Base-by-base conservation (phyloP, 345 rosid genomes). In the Atalantia buxifolia region DNA sequence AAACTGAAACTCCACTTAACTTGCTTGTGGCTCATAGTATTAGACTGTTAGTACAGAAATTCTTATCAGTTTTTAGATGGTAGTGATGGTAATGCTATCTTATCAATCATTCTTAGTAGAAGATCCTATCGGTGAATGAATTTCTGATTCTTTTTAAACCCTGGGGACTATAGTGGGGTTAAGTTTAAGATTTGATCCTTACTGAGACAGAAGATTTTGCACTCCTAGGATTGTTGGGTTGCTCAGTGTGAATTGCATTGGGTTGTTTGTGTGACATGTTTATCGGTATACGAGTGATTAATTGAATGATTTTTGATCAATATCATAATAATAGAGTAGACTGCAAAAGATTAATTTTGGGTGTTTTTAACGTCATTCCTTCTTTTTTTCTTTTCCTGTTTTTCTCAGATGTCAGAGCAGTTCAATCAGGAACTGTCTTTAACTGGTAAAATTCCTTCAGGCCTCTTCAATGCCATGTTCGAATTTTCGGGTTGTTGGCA, bases 401-500 rank as follows among this genome's bases (percentile, higher is more conserved):
- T 66, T 80, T 40, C 62, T 5, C 82, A 95, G 99, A 95, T 95
- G 99, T 88, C 99, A 30, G 99, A 93, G 90, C 97, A 93, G 81
- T 93, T 95, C 85, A 95, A 95, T 82, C 98, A 90, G 74, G 99
- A 93, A 76, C 79, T 91, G 74, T 91, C 97, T 78, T 74, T 92
- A 81, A 89, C 92, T 56, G 99, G 99, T 74, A 91, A 92, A 89
- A 92, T 93, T 72, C 99, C 99, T 2, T 93, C 98, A 0, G 99
- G 99, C 74, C 90, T 88, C 74, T 95, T 95, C 85, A 93, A 95
- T 80, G 70, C 93, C 19, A 91, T 92, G 99, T 95, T 92, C 80
- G 97, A 92, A 35, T 95, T 90, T 84, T 89, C 97, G 7, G 86
- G 97, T 76, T 86, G 90, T 84, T 95, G 98, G 99, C 97, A 93